Percentiles rank a stretch among this genome's conserved stretches.
Evolutionary conservation across 805 yeast genomes (phyloP).

Genomic region (Kluyveromyces lactis): DNA sequence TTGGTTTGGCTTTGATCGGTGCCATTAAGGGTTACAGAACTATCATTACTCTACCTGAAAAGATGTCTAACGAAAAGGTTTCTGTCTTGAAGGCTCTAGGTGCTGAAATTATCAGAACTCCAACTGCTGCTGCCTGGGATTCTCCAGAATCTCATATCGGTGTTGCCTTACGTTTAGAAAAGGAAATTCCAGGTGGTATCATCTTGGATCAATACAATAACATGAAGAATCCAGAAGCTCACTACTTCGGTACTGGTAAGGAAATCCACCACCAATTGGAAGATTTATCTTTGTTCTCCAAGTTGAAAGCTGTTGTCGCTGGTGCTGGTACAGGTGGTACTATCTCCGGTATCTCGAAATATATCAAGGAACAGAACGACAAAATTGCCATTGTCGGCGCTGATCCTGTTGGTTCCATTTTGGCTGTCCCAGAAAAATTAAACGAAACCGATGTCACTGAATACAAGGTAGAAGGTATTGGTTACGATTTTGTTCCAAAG

Average conservation of each 20-base stretch:
- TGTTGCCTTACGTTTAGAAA: slow-evolving; percentile 71
- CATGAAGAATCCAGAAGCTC: slow-evolving; percentile 74
- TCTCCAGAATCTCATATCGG: slow-evolving; percentile 88
- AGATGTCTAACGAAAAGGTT: slow-evolving; percentile 87
- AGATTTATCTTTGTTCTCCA: slow-evolving; percentile 34
- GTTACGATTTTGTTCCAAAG: slow-evolving; percentile 81
- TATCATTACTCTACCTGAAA: slow-evolving; percentile 82
- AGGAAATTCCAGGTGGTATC: slow-evolving; percentile 77
- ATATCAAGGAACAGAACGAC: slow-evolving; percentile 62
- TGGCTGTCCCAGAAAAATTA: slow-evolving; percentile 69
- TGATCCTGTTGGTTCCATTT: slow-evolving; percentile 80
- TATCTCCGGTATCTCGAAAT: slow-evolving; percentile 71
- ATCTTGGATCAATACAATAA: slow-evolving; percentile 79
- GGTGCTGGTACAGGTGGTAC: slow-evolving; percentile 97
- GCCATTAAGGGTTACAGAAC: slow-evolving; percentile 84
- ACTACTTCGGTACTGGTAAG: slow-evolving; percentile 74
- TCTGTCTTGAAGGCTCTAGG: slow-evolving; percentile 83
- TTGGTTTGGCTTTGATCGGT: slow-evolving; percentile 79
- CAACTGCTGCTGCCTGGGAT: slow-evolving; percentile 90
- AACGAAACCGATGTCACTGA: slow-evolving; percentile 45
- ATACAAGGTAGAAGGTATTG: slow-evolving; percentile 85
- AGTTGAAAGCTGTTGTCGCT: slow-evolving; percentile 67
- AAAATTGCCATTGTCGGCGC: slow-evolving; percentile 64
- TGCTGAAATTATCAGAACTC: slow-evolving; percentile 85
- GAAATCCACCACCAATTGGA: slow-evolving; percentile 78